phyloP scores from a whole-genome alignment of 2,329 filamentous ascomycete genomes.

The Rhytidhysteron rufulum region DNA sequence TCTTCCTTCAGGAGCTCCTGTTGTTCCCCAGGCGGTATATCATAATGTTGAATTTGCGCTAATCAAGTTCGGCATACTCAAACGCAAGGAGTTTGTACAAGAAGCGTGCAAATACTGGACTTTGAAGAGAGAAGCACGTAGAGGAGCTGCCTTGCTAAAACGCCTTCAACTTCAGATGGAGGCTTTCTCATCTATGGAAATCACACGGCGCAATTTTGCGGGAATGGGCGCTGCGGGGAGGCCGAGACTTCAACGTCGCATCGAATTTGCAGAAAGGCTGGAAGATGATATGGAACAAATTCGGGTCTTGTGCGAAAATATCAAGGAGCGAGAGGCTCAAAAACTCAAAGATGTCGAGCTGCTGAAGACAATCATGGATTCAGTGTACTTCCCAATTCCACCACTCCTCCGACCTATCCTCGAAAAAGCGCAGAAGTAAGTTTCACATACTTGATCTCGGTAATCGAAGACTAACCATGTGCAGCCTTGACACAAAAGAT shows the following conservation, averaged over 20 bases:
- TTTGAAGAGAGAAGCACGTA: slow-evolving; percentile 85
- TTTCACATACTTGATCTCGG: slow-evolving; percentile 33
- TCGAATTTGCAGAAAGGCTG: slow-evolving; percentile 79
- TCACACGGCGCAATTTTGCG: slow-evolving; percentile 92
- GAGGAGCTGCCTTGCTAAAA: slow-evolving; percentile 88
- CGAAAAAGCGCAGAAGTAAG: slow-evolving; percentile 77
- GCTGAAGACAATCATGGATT: slow-evolving; percentile 76
- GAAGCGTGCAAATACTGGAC: slow-evolving; percentile 98
- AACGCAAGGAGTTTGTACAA: slow-evolving; percentile 86
- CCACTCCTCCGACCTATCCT: slow-evolving; percentile 73
- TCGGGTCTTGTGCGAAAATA: slow-evolving; percentile 62
- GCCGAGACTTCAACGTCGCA: slow-evolving; percentile 71
- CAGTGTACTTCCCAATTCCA: slow-evolving; percentile 85
- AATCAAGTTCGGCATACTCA: slow-evolving; percentile 75
- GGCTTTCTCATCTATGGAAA: slow-evolving; percentile 94
- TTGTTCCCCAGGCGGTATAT: slow-evolving; percentile 85
- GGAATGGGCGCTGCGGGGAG: slow-evolving; percentile 85
- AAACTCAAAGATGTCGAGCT: slow-evolving; percentile 75
- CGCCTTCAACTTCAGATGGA: slow-evolving; percentile 92
- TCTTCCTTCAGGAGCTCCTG: slow-evolving; percentile 86
- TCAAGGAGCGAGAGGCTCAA: slow-evolving; percentile 71
- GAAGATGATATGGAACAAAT: slow-evolving; percentile 75
- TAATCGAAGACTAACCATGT: background rate
- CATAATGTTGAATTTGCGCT: slow-evolving; percentile 81
- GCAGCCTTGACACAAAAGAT: slow-evolving; percentile 46